Evolutionary conservation across 306 rosid genomes (phyloP).

Genomic region (Luffa aegyptiaca): DNA sequence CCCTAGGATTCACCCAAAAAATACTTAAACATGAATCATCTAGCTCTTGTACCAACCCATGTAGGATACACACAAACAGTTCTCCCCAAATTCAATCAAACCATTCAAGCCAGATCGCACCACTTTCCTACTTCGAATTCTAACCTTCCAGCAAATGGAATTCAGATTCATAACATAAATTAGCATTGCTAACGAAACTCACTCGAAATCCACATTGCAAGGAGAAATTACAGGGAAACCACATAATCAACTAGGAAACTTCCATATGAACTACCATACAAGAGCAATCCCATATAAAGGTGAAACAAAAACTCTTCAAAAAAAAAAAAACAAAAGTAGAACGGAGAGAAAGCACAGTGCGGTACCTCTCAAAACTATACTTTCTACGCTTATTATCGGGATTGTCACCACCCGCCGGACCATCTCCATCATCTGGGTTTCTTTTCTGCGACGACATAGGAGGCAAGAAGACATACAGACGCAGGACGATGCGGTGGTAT

Average conservation of each 20-base stretch:
- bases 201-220: background rate
- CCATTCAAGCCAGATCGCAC: background rate
- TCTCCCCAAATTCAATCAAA: background rate
- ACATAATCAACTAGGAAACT: background rate
- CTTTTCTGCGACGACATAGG: conserved; percentile 73
- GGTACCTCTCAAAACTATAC: conserved; percentile 36
- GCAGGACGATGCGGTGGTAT: conserved; percentile 3
- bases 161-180: background rate
- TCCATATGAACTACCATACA: background rate
- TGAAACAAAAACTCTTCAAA: background rate
- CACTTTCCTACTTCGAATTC: background rate
- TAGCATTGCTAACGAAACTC: background rate
- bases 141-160: background rate
- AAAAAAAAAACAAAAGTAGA: background rate
- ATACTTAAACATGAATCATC: background rate
- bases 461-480: background rate
- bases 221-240: background rate
- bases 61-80: background rate
- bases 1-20: background rate
- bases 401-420: conserved; percentile 26
- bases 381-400: conserved; percentile 66
- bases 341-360: background rate
- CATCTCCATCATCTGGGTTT: conserved; percentile 60
- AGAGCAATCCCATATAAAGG: background rate
- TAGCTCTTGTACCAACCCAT: background rate